Base-by-base conservation (phyloP, 1,284 basidiomycete species). In the Pholiota adiposa region DNA sequence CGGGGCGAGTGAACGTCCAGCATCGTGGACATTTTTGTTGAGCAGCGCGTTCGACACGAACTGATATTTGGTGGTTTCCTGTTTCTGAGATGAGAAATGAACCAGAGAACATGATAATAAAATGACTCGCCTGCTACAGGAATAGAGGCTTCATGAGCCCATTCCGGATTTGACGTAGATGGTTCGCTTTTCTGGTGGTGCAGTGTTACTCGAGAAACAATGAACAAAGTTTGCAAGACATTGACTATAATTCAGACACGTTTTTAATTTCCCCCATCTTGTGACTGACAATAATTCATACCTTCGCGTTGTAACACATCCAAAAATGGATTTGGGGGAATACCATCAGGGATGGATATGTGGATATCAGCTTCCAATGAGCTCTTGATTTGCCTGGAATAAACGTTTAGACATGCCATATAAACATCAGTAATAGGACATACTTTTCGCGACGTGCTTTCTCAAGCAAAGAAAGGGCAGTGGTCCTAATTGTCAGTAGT, bases 1-100 rank as follows among this genome's bases (percentile, higher is more conserved):
- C 68, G 4, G 71, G 65, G 4, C 85, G 78, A 0, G 84, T 86
- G 69, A 82, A 88, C 5, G 84, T 87, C 92, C 93, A 94, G 72
- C 93, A 95, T 16, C 92, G 80, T 2, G 90, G 89, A 70, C 93
- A 94, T 70, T 93, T 92, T 12, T 76, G 67, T 34, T 73, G 64
- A 5, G 69, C 71, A 1, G 90, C 82, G 4, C 88, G 86, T 5
- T 79, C 75, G 5, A 92, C 75, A 8, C 80, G 79, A 55, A 88
- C 72, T 4, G 69, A 72, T 5, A 52, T 18, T 50, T 27, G 12
- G n/a, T 27, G 19, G 9, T 18, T 18, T 46, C 18, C 21, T 52
- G 16, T 14, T 51, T 19, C 8, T 11, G 31, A 18, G 19, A 46
- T 52, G 2, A 48, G 51, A 21, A 21, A 19, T 3, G 1, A 38